phyloP scores from a whole-genome alignment of 1,139 yeast species.

The Yamadazyma taylorii region DNA sequence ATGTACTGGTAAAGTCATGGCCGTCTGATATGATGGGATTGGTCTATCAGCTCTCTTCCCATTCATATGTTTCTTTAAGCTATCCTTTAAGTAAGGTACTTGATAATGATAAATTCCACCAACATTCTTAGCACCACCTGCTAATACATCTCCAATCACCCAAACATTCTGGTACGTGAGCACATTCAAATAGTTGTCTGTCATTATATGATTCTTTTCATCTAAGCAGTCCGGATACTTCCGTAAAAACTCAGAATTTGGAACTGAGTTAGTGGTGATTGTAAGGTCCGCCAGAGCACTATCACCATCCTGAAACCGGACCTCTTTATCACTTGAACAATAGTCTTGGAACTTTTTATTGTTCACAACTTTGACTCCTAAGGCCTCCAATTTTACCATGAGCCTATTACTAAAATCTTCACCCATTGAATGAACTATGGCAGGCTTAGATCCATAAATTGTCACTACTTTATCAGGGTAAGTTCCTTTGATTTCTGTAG shows the following conservation, averaged over 20 bases:
- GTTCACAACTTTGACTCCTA: constrained; percentile 30
- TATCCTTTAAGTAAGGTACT: constrained; percentile 18
- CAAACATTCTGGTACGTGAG: constrained; percentile 25
- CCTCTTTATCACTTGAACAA: constrained; percentile 3
- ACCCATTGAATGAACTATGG: constrained; percentile 23
- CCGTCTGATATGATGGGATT: not conserved
- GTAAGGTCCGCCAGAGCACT: constrained; percentile 26
- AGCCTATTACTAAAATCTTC: constrained; percentile 19
- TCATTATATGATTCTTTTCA: constrained; percentile 22
- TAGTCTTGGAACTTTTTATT: constrained; percentile 9
- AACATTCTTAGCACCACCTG: constrained; percentile 22
- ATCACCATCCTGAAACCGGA: constrained; percentile 18
- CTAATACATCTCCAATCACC: constrained; percentile 34
- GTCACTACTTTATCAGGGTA: constrained; percentile 22
- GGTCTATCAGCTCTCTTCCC: not conserved
- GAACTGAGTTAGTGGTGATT: constrained; percentile 27
- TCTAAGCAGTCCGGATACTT: constrained; percentile 14
- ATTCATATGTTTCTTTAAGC: not conserved
- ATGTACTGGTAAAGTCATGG: constrained; percentile 26
- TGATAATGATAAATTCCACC: constrained; percentile 29
- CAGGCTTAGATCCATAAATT: constrained; percentile 27
- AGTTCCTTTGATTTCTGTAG: constrained; percentile 32
- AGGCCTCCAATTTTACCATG: constrained; percentile 19
- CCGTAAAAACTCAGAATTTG: constrained; percentile 14
- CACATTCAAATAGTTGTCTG: constrained; percentile 27